Evolutionary conservation across 1,139 yeast species (phyloP), one percentile per base, ranked within the genome.

Genomic region (Meyerozyma elateridarum): DNA sequence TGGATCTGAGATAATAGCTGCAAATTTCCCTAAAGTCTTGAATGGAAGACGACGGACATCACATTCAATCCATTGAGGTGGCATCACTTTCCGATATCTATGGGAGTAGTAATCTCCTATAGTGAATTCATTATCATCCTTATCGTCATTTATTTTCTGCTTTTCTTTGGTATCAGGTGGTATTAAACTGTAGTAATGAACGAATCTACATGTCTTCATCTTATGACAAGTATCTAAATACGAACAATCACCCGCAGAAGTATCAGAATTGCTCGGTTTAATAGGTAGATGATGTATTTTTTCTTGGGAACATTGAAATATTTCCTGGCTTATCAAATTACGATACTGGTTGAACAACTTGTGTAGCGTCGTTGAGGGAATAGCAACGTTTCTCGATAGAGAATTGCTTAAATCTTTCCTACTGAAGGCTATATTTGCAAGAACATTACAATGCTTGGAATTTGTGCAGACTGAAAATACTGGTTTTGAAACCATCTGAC

Each of bases 201-300:
- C 67, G 52, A 84, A 89, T 19, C 94, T 67, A 55, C 96, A 89
- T 4, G 77, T 64, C 41, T 75, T 78, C 56, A 84, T 73, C 54
- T 88, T 87, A 57, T 85, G 95, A 49, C 97, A 89, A 1, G 96
- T 88, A 52, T 89, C 96, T 40, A 89, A 66, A 49, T 89, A 89
- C 4, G 96, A 88, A 49, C 97, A 89, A 54, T 89, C 96, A 1
- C 96, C 97, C n/a, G 85, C 55, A 15, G 67, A 59, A 1, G 57
- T 36, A 48, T 89, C 96, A 0, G 96, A 67, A 22, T 66, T 62
- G 20, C 48, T 47, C 28, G 66, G 70, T 28, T 77, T 55, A 12
- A 81, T 64, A 1, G 89, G 88, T 18, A 83, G 59, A 45, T 64
- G 78, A 52, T 83, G 93, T 32, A 74, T 69, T 38, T 73, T 76